Conservation (phyloP, 2,329 filamentous ascomycete genomes). For the Nakataea oryzae region DNA sequence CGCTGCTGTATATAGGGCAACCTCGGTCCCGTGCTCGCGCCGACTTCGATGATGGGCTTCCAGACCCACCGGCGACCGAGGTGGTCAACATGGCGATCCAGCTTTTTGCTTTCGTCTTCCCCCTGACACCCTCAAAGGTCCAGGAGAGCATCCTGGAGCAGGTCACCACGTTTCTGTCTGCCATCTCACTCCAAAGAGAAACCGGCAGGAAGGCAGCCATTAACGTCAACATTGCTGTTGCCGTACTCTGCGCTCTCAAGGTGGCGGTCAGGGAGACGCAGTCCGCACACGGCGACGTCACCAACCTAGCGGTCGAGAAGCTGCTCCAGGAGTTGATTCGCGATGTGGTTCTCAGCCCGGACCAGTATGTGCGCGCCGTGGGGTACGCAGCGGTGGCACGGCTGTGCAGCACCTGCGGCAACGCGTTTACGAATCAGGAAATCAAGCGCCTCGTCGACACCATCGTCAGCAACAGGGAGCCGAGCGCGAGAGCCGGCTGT, state of each 20-base stretch:
- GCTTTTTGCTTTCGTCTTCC: conserved; percentile 83
- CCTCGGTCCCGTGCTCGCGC: not conserved
- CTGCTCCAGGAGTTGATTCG: conserved; percentile 66
- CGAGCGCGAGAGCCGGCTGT: conserved; percentile 85
- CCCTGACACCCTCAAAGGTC: conserved; percentile 79
- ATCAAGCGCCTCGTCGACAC: conserved; percentile 84
- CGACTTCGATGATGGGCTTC: conserved; percentile 24
- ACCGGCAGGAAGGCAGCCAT: conserved; percentile 84
- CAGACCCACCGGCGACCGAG: conserved; percentile 80
- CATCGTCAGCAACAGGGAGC: conserved; percentile 88
- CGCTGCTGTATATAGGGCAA: conserved; percentile 58
- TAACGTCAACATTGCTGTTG: conserved; percentile 78
- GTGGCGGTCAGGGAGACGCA: conserved; percentile 75
- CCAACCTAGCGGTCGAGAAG: conserved; percentile 67
- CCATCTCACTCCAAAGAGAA: conserved; percentile 70
- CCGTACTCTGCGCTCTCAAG: conserved; percentile 69
- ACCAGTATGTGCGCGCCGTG: conserved; percentile 76
- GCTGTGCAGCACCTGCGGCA: conserved; percentile 76
- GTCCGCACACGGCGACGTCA: conserved; percentile 62
- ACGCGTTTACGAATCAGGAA: conserved; percentile 77
- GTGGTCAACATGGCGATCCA: conserved; percentile 92
- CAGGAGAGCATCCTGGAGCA: conserved; percentile 96
- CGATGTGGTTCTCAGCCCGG: conserved; percentile 69
- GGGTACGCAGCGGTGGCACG: conserved; percentile 79
- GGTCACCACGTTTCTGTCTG: conserved; percentile 78